Evolutionary conservation across 2,329 filamentous ascomycete genomes (phyloP).

Genomic region (Nectriaceae sp.): DNA sequence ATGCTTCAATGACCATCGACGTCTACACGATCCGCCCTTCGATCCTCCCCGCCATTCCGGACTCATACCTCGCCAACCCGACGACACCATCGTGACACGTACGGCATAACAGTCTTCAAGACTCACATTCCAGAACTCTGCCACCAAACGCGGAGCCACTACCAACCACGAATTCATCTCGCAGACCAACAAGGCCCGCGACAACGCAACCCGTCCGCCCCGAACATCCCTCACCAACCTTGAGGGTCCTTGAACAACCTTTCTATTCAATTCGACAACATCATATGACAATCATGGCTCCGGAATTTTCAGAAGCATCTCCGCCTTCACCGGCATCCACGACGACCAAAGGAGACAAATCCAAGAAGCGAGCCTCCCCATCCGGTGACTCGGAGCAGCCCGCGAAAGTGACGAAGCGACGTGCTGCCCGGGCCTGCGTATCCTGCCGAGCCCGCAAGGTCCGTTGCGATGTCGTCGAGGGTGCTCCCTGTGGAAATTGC

Average conservation of each 20-base stretch:
- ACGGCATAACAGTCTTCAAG: conserved; percentile 4
- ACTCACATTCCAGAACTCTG: conserved; percentile 6
- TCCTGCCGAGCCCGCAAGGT: conserved; percentile 89
- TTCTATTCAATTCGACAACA: not conserved
- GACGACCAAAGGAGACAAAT: conserved; percentile 27
- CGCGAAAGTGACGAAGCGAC: conserved; percentile 67
- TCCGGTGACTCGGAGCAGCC: conserved; percentile 32
- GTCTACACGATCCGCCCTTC: conserved; percentile 8
- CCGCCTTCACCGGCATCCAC: conserved; percentile 33
- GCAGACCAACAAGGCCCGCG: not conserved
- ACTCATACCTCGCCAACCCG: conserved; percentile 7
- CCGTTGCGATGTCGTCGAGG: conserved; percentile 89
- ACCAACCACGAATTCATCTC: not conserved
- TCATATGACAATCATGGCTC: conserved; percentile 18
- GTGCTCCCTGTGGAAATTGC: conserved; percentile 85
- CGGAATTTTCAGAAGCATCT: conserved; percentile 25
- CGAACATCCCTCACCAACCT: not conserved
- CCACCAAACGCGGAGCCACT: not conserved
- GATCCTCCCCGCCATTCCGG: conserved; percentile 3
- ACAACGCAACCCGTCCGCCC: not conserved
- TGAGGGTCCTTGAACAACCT: not conserved
- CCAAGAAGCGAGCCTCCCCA: conserved; percentile 37
- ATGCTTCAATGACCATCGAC: conserved; percentile 19
- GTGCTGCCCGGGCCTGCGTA: conserved; percentile 89
- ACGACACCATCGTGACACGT: conserved; percentile 5